Evolutionary conservation across 2,329 filamentous ascomycete species (phyloP).

Genomic region (Nemania sp.): DNA sequence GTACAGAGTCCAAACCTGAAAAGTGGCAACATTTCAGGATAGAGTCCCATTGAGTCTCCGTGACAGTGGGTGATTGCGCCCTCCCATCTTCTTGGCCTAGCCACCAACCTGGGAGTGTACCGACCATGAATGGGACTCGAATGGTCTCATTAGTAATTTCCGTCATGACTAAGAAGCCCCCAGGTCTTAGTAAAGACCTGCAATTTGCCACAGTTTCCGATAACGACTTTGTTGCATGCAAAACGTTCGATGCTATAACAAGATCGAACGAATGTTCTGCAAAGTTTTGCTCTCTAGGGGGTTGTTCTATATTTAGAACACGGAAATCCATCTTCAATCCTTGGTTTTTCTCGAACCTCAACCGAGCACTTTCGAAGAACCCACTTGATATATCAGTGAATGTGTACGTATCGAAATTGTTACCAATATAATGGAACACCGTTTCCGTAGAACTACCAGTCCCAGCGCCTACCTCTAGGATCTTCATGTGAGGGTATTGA

Average conservation of each 20-base stretch:
- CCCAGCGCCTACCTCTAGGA: too few relatives aligned
- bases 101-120: slow-evolving; percentile 23
- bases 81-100: slow-evolving; percentile 9
- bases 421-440: too few relatives aligned
- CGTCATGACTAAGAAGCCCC: slow-evolving; percentile 51
- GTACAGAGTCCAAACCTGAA: slow-evolving; percentile 4
- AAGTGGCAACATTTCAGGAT: background rate
- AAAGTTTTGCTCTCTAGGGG: slow-evolving; percentile 50
- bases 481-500: too few relatives aligned
- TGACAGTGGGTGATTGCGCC: slow-evolving; percentile 9
- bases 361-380: too few relatives aligned
- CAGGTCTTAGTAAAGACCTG: slow-evolving; percentile 49
- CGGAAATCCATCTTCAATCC: background rate
- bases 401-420: too few relatives aligned
- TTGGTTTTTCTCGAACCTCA: too few relatives aligned
- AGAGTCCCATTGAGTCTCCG: slow-evolving; percentile 9
- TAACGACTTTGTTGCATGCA: slow-evolving; percentile 46
- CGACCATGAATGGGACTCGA: background rate
- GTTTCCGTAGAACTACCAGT: too few relatives aligned
- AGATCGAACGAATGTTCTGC: slow-evolving; percentile 47
- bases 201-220: slow-evolving; percentile 38
- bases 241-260: slow-evolving; percentile 49
- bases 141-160: slow-evolving; percentile 14
- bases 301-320: slow-evolving; percentile 45
- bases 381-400: too few relatives aligned